phyloP scores from a whole-genome alignment of 2,329 filamentous ascomycete species.

The Grosmannia huntii region DNA sequence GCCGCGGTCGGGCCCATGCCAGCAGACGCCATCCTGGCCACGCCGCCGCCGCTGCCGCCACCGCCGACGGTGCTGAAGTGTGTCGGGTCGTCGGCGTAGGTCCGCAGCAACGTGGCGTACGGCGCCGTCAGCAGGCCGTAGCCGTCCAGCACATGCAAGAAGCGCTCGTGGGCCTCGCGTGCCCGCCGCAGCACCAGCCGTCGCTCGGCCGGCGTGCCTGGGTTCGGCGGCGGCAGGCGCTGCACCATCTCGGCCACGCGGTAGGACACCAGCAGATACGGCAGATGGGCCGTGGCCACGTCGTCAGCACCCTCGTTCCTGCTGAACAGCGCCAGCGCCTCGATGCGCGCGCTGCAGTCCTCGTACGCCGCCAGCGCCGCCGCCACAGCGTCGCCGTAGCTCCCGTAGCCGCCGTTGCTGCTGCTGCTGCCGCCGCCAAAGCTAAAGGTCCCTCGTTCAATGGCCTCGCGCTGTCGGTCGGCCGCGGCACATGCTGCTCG shows the following conservation, averaged over 20 bases:
- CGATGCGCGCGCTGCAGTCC: conserved; percentile 56
- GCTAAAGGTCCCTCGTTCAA: conserved; percentile 32
- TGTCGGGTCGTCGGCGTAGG: conserved; percentile 59
- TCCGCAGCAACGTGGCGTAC: conserved; percentile 57
- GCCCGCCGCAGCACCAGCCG: conserved; percentile 49
- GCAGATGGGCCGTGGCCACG: conserved; percentile 69
- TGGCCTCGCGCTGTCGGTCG: conserved; percentile 34
- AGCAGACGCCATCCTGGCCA: neutral
- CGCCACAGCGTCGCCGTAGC: conserved; percentile 56
- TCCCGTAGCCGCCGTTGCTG: conserved; percentile 25
- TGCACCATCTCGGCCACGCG: conserved; percentile 69
- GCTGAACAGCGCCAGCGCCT: conserved; percentile 71
- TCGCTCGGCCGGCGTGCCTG: conserved; percentile 35
- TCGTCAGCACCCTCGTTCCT: conserved; percentile 84
- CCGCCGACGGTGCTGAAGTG: conserved; percentile 58
- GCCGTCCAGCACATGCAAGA: conserved; percentile 61
- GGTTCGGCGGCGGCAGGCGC: conserved; percentile 37
- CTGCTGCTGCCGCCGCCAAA: conserved; percentile 40
- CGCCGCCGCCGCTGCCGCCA: conserved; percentile 12
- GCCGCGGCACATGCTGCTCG: conserved; percentile 36
- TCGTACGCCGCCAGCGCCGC: conserved; percentile 59
- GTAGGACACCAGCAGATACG: conserved; percentile 70
- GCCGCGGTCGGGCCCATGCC: conserved; percentile 6
- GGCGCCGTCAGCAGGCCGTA: conserved; percentile 58
- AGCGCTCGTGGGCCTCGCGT: conserved; percentile 62